Percentiles rank a stretch among this genome's conserved stretches.
These are phyloP conservation scores for Emmonsia crescens DNA, from an alignment of 2,329 filamentous ascomycete genomes.

Conservation along the genomic window DNA sequence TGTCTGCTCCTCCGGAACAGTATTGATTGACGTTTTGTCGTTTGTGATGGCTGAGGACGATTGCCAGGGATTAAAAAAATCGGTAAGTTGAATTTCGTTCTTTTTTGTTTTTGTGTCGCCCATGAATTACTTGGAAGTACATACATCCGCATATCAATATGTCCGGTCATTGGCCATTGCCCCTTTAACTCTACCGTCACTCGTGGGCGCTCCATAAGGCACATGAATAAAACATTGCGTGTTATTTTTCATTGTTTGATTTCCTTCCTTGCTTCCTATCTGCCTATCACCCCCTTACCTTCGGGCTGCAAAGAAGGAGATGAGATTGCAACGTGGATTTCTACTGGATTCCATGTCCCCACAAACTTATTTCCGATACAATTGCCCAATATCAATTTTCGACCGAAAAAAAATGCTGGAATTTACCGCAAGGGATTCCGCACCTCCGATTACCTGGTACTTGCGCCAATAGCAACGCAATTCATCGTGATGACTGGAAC, in stretches of 20 bases:
- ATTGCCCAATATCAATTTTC: constrained; percentile 41
- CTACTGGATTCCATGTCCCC: constrained; percentile 11
- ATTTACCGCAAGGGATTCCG: background rate
- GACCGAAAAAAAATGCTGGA: background rate
- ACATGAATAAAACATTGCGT: background rate
- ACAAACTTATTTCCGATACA: constrained; percentile 49
- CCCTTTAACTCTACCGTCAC: background rate
- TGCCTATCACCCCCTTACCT: background rate
- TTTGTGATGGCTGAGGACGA: constrained; percentile 62
- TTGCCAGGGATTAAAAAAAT: constrained; percentile 40
- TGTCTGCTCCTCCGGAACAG: constrained; percentile 52
- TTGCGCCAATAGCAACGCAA: background rate
- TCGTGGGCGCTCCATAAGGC: background rate
- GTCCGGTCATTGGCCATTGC: background rate
- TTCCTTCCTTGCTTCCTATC: background rate
- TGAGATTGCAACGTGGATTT: constrained; percentile 23
- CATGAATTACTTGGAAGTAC: background rate
- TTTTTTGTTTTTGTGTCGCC: background rate
- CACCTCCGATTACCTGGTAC: background rate
- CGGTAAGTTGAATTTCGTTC: constrained; percentile 21
- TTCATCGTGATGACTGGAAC: background rate
- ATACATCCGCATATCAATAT: background rate
- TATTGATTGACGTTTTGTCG: constrained; percentile 70
- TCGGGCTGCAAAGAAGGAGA: constrained; percentile 47
- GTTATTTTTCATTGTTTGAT: background rate